Evolutionary conservation across 2,329 filamentous ascomycete genomes (phyloP).

Genomic region (Fusarium drepaniforme): DNA sequence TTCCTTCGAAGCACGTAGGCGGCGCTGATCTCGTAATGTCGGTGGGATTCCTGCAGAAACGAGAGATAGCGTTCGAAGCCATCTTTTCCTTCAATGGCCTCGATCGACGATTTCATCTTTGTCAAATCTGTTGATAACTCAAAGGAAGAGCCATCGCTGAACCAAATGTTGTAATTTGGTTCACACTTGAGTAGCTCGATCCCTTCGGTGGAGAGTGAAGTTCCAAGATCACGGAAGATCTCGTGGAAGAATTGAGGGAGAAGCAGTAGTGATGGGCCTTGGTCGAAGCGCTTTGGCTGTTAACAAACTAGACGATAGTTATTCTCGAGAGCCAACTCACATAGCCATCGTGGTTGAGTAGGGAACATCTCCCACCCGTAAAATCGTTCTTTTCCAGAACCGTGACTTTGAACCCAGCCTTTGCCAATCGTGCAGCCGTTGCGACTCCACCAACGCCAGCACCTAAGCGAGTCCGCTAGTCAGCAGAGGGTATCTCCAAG

Average conservation of each 20-base stretch:
- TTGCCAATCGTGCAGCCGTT: constrained; percentile 78
- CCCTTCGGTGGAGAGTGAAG: constrained; percentile 73
- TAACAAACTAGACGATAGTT: not conserved
- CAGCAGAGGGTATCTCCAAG: not conserved
- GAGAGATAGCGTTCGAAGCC: constrained; percentile 77
- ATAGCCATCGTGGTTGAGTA: constrained; percentile 69
- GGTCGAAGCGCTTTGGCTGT: constrained; percentile 72
- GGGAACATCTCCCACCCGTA: constrained; percentile 77
- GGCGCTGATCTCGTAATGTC: constrained; percentile 77
- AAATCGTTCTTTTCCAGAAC: constrained; percentile 83
- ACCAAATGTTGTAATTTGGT: constrained; percentile 82
- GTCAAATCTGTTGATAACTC: constrained; percentile 75
- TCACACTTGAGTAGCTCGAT: constrained; percentile 78
- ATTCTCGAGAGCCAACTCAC: constrained; percentile 7
- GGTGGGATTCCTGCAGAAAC: constrained; percentile 75
- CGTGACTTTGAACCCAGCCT: constrained; percentile 78
- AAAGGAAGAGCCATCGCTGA: constrained; percentile 74
- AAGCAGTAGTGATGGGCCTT: constrained; percentile 80
- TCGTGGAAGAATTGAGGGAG: constrained; percentile 78
- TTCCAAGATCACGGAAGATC: constrained; percentile 77
- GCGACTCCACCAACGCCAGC: constrained; percentile 79
- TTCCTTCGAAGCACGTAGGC: constrained; percentile 75
- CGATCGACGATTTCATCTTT: constrained; percentile 78
- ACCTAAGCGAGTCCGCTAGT: constrained; percentile 53
- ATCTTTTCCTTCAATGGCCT: constrained; percentile 78